Conservation (phyloP, 768 basidiomycete genomes). For the Boletus sp. region DNA sequence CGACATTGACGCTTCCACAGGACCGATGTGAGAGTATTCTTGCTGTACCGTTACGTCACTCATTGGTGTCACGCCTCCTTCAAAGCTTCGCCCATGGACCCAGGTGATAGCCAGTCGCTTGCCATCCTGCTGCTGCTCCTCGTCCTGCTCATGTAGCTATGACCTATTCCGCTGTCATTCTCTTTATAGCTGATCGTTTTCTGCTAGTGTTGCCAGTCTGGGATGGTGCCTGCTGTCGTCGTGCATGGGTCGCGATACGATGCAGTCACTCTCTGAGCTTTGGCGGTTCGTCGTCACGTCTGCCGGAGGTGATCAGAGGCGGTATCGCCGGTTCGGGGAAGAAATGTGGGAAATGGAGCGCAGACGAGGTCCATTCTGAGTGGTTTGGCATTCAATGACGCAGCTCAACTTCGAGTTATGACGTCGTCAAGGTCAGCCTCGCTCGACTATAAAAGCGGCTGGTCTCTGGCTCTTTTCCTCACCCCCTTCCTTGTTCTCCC, state of each 20-base stretch:
- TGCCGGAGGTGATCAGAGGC: constrained; percentile 10
- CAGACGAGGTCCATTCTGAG: constrained; percentile 31
- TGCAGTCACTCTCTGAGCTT: constrained; percentile 40
- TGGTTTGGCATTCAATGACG: constrained; percentile 10
- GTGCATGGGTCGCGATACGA: constrained; percentile 46
- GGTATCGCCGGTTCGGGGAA: constrained; percentile 43
- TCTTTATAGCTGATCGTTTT: neutral
- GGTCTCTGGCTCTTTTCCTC: neutral
- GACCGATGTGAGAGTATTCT: too few relatives aligned
- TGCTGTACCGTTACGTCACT: neutral
- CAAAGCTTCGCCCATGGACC: neutral
- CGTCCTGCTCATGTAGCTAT: constrained; percentile 45
- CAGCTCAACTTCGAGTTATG: neutral
- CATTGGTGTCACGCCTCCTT: neutral
- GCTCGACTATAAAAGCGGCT: constrained; percentile 20
- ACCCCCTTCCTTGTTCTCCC: constrained; percentile 12
- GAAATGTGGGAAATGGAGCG: constrained; percentile 63
- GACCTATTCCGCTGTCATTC: neutral
- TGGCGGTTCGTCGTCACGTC: constrained; percentile 36
- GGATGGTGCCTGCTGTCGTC: constrained; percentile 70
- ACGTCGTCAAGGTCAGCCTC: constrained; percentile 12
- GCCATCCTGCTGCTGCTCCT: constrained; percentile 46
- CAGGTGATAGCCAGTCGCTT: constrained; percentile 18
- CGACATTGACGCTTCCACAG: too few relatives aligned
- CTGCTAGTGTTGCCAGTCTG: constrained; percentile 44